A percentile compares a stretch with the other conserved stretches of the same genome.
phyloP scores from a whole-genome alignment of 306 rosid genomes.

The Crataegus laevigata region DNA sequence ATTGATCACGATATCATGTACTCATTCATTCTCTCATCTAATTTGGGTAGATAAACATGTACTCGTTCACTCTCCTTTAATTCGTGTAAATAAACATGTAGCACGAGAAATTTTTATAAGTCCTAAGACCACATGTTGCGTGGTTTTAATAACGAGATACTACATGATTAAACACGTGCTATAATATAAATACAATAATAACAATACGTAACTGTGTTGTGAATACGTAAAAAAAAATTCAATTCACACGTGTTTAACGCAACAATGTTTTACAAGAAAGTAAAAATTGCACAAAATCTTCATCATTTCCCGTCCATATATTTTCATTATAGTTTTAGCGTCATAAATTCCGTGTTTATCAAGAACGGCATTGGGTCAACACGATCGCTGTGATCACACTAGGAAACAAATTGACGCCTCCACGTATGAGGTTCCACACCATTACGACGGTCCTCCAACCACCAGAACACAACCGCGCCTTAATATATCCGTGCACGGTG shows the following conservation, averaged over 20 bases:
- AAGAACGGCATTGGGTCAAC: not conserved
- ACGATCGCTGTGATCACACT: too few species aligned
- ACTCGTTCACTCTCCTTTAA: too few species aligned
- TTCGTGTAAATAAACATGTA: too few species aligned
- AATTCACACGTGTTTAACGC: not conserved
- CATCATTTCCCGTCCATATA: not conserved
- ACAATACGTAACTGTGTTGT: too few species aligned
- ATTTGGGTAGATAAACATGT: too few species aligned
- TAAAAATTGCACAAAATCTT: not conserved
- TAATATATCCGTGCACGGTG: not conserved
- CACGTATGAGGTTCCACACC: not conserved
- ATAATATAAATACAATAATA: too few species aligned
- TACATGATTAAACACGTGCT: rapidly evolving
- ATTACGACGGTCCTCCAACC: not conserved
- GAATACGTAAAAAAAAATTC: too few species aligned
- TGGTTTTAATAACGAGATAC: too few species aligned
- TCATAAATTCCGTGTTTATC: not conserved
- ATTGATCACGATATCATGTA: too few species aligned
- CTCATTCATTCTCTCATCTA: too few species aligned
- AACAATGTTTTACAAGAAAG: not conserved
- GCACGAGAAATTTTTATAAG: too few species aligned
- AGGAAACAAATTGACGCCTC: not conserved
- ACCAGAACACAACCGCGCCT: not conserved
- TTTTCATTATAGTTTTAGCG: not conserved
- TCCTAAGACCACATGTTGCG: not conserved